A percentile compares a stretch with the other conserved stretches of the same genome.
These are phyloP conservation scores for Cyclotella choctawhatcheeana DNA, from an alignment of 108 stramenopile genomes.

Conservation along the genomic window DNA sequence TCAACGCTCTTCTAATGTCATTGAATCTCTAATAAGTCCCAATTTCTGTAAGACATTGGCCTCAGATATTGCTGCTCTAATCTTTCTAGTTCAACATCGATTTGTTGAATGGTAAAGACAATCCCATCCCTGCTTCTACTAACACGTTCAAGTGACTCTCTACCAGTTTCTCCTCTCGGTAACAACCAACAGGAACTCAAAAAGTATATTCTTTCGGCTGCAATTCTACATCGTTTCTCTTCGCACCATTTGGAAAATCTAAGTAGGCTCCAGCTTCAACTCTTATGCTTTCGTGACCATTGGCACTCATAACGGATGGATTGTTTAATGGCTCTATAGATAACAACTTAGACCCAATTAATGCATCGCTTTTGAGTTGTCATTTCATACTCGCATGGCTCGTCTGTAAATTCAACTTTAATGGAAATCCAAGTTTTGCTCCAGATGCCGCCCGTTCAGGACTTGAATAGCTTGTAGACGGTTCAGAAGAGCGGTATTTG, in stretches of 20 bases:
- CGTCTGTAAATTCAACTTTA: conserved; percentile 47
- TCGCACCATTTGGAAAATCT: conserved; percentile 52
- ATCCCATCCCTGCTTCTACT: not conserved
- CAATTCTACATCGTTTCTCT: conserved; percentile 47
- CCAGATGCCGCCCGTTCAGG: conserved; percentile 48
- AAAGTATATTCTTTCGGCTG: conserved; percentile 51
- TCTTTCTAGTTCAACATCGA: conserved; percentile 12
- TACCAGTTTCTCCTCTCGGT: not conserved
- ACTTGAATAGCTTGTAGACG: conserved; percentile 21
- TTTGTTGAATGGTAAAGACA: conserved; percentile 2
- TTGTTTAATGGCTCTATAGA: conserved; percentile 35
- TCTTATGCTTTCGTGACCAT: conserved; percentile 27
- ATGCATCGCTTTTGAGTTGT: conserved; percentile 28
- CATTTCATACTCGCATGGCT: conserved; percentile 40
- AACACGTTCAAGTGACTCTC: conserved; percentile 3
- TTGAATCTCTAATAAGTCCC: conserved; percentile 22
- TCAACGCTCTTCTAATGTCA: conserved; percentile 23
- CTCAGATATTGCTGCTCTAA: not conserved
- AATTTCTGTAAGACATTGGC: conserved; percentile 25
- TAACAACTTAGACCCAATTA: conserved; percentile 19
- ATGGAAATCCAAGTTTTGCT: conserved; percentile 42
- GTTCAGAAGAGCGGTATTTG: conserved; percentile 6
- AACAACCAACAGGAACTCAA: conserved; percentile 35
- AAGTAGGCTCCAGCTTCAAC: conserved; percentile 43
- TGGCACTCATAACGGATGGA: conserved; percentile 36